Evolutionary conservation across 2,329 filamentous ascomycete species (phyloP).

Genomic region (Fusarium sororula): DNA sequence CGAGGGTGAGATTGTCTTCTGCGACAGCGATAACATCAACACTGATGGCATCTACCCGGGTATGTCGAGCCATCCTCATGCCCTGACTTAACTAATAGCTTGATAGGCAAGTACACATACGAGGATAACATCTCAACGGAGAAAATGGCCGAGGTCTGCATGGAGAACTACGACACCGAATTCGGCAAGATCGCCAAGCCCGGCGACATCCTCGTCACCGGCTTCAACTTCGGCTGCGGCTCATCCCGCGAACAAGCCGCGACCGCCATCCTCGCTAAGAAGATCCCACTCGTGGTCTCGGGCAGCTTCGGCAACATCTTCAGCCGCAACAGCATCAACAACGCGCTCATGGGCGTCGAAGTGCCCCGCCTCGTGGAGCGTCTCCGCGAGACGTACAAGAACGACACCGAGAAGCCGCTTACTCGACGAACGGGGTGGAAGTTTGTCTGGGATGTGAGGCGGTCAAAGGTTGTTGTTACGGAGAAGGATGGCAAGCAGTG

Average conservation of each 20-base stretch:
- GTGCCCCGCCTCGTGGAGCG: constrained; percentile 72
- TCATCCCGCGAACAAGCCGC: constrained; percentile 80
- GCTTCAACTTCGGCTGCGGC: constrained; percentile 91
- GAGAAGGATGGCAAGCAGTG: constrained; percentile 76
- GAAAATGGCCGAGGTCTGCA: constrained; percentile 88
- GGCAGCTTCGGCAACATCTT: constrained; percentile 90
- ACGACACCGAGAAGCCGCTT: constrained; percentile 59
- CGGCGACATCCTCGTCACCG: constrained; percentile 84
- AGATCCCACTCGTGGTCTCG: constrained; percentile 81
- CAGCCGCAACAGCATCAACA: constrained; percentile 80
- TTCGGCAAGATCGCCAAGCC: constrained; percentile 72
- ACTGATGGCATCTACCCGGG: constrained; percentile 94
- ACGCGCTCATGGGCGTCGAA: constrained; percentile 77
- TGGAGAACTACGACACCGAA: constrained; percentile 88
- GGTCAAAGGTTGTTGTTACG: constrained; percentile 74
- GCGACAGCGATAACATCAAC: constrained; percentile 64
- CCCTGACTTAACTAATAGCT: not conserved
- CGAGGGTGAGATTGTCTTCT: constrained; percentile 84
- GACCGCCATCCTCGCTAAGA: constrained; percentile 82
- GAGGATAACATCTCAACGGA: constrained; percentile 81
- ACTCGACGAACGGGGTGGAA: constrained; percentile 86
- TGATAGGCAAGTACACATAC: constrained; percentile 82
- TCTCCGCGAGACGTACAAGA: constrained; percentile 68
- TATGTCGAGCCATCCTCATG: constrained; percentile 53
- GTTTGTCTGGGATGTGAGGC: constrained; percentile 80